Evolutionary conservation across 306 rosid genomes (phyloP), one percentile per base, ranked within the genome.

Genomic region (Calophaca sinica): DNA sequence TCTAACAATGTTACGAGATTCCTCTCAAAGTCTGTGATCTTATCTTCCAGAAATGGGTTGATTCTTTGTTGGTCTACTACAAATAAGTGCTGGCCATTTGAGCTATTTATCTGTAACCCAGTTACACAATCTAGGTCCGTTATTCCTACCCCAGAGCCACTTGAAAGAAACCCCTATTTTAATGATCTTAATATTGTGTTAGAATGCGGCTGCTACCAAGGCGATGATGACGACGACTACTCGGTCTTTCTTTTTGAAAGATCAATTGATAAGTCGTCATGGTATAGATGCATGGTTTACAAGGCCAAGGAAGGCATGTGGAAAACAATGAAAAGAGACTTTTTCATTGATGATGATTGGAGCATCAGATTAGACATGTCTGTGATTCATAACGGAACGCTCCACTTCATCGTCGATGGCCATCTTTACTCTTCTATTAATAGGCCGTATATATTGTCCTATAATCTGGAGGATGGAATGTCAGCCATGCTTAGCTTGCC

Each of bases 31-130:
- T 38, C 45, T 5, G 3, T 7, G 0, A 41, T 78, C 0, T 2
- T 78, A 11, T 29, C 58, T 62, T 70, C 77, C 0, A 70, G 72
- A 3, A 70, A 78, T 32, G 82, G 77, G 0, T 14, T 70, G 6
- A 11, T 70, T 31, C 50, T 78, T 41, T 46, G 57, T 20, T 20
- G 26, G 26, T 20, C 26, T 50, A 41, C 5, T 0, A n/a, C 28
- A n/a, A 41, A 2, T 0, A 7, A 28, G 7, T 1, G 35, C 2
- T 20, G 26, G 26, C 10, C 31, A 1, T 0, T 0, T 1, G 31
- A 78, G 3, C 3, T 61, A 1, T 61, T 60, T 9, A n/a, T 60
- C 2, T 60, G 66, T 0, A 60, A n/a, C 8, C 66, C 45, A 2
- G 55, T 13, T 0, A 78, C 77, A 29, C 12, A 70, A 3, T 61